phyloP scores from a whole-genome alignment of 169 alveolate species.

The Plasmodium ovale region DNA sequence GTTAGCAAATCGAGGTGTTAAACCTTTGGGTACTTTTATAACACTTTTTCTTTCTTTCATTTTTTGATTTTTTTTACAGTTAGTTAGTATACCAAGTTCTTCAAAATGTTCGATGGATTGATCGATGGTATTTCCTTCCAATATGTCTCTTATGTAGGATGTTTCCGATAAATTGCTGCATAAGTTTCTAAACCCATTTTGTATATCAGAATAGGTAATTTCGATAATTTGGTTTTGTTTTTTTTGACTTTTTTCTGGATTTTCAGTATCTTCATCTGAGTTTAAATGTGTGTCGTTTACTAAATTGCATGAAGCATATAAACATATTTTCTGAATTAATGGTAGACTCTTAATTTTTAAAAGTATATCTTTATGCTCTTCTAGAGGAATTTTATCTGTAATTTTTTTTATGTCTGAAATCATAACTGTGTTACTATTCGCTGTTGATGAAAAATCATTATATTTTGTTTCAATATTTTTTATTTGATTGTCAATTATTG shows the following conservation, averaged over 20 bases:
- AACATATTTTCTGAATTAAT: slow-evolving; percentile 54
- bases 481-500: slow-evolving; percentile 55
- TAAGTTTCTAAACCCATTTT: slow-evolving; percentile 44
- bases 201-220: slow-evolving; percentile 63
- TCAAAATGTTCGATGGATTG: slow-evolving; percentile 71
- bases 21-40: slow-evolving; percentile 53
- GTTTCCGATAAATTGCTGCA: slow-evolving; percentile 64
- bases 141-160: slow-evolving; percentile 38
- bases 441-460: slow-evolving; percentile 3
- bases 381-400: slow-evolving; percentile 63
- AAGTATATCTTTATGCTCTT: slow-evolving; percentile 69
- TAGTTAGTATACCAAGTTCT: slow-evolving; percentile 64
- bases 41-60: slow-evolving; percentile 36
- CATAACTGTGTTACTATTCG: slow-evolving; percentile 39
- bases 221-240: slow-evolving; percentile 31
- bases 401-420: slow-evolving; percentile 70
- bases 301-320: slow-evolving; percentile 59
- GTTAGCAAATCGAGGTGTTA: slow-evolving; percentile 75
- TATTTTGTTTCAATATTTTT: slow-evolving; percentile 47
- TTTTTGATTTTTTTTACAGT: slow-evolving; percentile 69
- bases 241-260: neutral
- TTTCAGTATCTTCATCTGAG: slow-evolving; percentile 2
- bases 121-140: slow-evolving; percentile 67
- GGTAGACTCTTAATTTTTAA: slow-evolving; percentile 60
- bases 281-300: slow-evolving; percentile 61